Conservation (phyloP, 2,329 filamentous ascomycete genomes). For the Penicillium sp. region DNA sequence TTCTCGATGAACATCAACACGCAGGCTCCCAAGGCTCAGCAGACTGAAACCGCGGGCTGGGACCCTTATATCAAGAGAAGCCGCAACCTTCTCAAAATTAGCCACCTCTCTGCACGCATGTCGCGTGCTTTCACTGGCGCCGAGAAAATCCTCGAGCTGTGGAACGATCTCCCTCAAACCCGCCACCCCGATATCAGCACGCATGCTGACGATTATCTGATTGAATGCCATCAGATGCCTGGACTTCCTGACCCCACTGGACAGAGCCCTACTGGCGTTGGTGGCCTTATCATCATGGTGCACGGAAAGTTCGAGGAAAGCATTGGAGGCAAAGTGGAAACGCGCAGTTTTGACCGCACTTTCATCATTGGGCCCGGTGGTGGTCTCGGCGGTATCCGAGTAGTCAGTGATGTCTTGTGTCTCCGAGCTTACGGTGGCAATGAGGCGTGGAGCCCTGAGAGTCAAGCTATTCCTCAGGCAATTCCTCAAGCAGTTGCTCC, state of each 20-base stretch:
- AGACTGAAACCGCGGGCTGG: constrained; percentile 58
- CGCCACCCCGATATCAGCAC: constrained; percentile 69
- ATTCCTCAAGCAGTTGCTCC: constrained; percentile 10
- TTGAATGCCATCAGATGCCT: constrained; percentile 75
- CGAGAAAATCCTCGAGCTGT: constrained; percentile 64
- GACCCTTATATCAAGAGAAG: constrained; percentile 72
- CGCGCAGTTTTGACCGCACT: constrained; percentile 75
- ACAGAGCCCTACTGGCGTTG: constrained; percentile 63
- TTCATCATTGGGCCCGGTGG: constrained; percentile 76
- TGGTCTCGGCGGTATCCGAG: constrained; percentile 64
- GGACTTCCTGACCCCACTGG: constrained; percentile 69
- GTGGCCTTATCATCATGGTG: constrained; percentile 74
- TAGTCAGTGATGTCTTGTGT: constrained; percentile 76
- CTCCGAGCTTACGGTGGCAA: constrained; percentile 65
- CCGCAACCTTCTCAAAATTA: constrained; percentile 72
- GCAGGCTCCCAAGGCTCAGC: constrained; percentile 50
- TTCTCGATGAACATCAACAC: constrained; percentile 76
- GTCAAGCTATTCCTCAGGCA: constrained; percentile 27
- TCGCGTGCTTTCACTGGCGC: constrained; percentile 65
- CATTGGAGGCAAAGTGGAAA: constrained; percentile 57
- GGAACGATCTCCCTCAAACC: constrained; percentile 69
- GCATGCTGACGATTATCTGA: constrained; percentile 70
- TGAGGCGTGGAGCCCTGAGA: constrained; percentile 51
- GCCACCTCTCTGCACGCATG: constrained; percentile 57
- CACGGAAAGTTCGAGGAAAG: constrained; percentile 82